Evolutionary conservation across 768 basidiomycete species (phyloP).

Genomic region (Cyathus striatus): DNA sequence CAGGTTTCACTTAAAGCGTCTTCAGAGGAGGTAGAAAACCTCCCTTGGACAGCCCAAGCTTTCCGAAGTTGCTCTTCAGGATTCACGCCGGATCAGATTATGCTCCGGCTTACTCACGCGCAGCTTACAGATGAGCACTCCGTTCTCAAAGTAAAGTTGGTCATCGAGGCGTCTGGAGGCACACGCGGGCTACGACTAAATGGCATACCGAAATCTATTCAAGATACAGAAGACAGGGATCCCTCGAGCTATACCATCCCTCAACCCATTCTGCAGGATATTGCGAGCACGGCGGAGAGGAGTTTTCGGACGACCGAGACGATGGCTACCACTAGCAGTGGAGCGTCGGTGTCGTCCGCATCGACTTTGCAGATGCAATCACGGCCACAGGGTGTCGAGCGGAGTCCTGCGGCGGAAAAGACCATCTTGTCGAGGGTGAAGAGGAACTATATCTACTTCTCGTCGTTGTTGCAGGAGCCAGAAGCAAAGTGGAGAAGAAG

Average conservation of each 20-base stretch:
- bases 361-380: slow-evolving; percentile 25
- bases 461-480: slow-evolving; percentile 92
- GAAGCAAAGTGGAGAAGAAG: slow-evolving; percentile 96
- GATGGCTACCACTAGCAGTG: slow-evolving; percentile 42
- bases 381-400: slow-evolving; percentile 31
- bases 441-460: slow-evolving; percentile 97
- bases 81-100: slow-evolving; percentile 40
- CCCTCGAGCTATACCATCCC: slow-evolving; percentile 53
- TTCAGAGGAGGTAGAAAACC: slow-evolving; percentile 61
- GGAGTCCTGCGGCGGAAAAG: slow-evolving; percentile 68
- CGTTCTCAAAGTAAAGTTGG: slow-evolving; percentile 73
- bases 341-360: slow-evolving; percentile 31
- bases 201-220: slow-evolving; percentile 68
- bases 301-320: slow-evolving; percentile 69
- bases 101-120: slow-evolving; percentile 70
- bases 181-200: slow-evolving; percentile 82
- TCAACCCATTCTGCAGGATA: slow-evolving; percentile 67
- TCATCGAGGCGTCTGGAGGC: slow-evolving; percentile 75
- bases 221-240: slow-evolving; percentile 63
- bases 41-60: slow-evolving; percentile 70
- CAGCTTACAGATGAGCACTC: slow-evolving; percentile 68
- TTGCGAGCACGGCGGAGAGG: slow-evolving; percentile 61
- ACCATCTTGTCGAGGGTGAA: slow-evolving; percentile 82
- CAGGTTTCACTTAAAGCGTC: slow-evolving; percentile 73
- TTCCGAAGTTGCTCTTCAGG: slow-evolving; percentile 34